A percentile compares a stretch with the other conserved stretches of the same genome.
Evolutionary conservation across 2,329 filamentous ascomycete species (phyloP).

Genomic region (Fusarium paranaense): DNA sequence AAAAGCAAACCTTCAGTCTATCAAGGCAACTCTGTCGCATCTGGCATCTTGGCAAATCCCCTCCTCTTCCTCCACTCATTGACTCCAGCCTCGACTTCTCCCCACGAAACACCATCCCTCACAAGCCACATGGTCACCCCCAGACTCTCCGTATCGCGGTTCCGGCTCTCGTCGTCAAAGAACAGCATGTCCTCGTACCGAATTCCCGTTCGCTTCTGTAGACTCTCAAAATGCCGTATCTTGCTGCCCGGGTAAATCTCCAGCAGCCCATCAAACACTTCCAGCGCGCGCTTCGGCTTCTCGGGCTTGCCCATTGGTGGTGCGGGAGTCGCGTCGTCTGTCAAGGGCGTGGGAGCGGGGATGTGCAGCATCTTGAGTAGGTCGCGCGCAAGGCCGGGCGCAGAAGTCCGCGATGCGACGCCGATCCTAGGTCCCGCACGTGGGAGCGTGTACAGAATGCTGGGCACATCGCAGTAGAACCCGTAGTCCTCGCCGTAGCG

Average conservation of each 20-base stretch:
- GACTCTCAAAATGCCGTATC: conserved; percentile 82
- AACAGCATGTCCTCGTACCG: conserved; percentile 89
- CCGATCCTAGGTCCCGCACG: conserved; percentile 66
- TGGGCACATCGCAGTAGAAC: conserved; percentile 78
- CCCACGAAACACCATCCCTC: conserved; percentile 79
- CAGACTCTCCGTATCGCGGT: conserved; percentile 81
- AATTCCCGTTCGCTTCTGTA: conserved; percentile 78
- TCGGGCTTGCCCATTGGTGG: conserved; percentile 37
- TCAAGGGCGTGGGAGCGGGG: conserved; percentile 48
- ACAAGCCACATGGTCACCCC: conserved; percentile 90
- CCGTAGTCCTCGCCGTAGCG: conserved; percentile 73
- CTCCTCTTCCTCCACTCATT: conserved; percentile 82
- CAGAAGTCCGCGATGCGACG: conserved; percentile 83
- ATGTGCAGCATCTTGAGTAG: conserved; percentile 81
- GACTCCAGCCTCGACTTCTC: conserved; percentile 83
- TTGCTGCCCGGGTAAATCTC: conserved; percentile 84
- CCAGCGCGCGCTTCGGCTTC: conserved; percentile 61
- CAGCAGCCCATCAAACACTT: conserved; percentile 69
- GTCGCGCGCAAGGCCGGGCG: conserved; percentile 83
- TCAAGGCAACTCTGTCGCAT: conserved; percentile 16
- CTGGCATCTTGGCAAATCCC: conserved; percentile 52
- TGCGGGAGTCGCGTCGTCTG: conserved; percentile 13
- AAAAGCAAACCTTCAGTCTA: not conserved
- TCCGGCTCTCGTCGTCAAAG: conserved; percentile 92
- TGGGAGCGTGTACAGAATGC: conserved; percentile 71